Evolutionary conservation across 441 rosid genomes (phyloP).

Genomic region (Croton laevigatus): DNA sequence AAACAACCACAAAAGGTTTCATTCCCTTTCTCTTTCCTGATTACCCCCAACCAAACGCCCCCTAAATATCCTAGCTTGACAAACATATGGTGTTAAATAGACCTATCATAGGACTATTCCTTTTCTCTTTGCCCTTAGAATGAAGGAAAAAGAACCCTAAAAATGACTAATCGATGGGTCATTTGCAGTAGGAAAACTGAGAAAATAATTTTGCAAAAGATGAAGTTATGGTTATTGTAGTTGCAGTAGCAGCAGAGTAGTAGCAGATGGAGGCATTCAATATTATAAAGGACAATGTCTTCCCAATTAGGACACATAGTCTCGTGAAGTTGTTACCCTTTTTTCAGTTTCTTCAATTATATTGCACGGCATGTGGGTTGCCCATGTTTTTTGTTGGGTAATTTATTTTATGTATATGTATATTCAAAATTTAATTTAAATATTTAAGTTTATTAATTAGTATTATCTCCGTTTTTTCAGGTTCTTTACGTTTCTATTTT

Average conservation of each 20-base stretch:
- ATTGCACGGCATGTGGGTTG: neutral
- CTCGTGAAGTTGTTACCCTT: slow-evolving; percentile 20
- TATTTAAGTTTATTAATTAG: too few species aligned
- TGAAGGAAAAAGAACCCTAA: neutral
- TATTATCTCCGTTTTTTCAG: too few species aligned
- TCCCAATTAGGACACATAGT: slow-evolving; percentile 7
- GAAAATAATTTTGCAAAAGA: neutral
- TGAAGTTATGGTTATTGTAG: neutral
- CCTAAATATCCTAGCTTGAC: too few species aligned
- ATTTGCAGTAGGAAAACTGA: neutral
- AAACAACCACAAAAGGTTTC: too few species aligned
- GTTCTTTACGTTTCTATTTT: too few species aligned
- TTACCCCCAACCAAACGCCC: too few species aligned
- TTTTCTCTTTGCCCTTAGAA: neutral
- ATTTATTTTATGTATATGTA: too few species aligned
- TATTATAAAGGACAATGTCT: slow-evolving; percentile 11
- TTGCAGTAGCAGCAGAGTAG: slow-evolving; percentile 9
- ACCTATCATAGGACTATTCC: neutral
- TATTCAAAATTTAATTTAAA: too few species aligned
- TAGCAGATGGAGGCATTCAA: slow-evolving; percentile 30
- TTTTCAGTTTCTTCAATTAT: neutral
- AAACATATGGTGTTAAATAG: too few species aligned
- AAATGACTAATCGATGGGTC: neutral
- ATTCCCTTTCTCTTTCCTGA: too few species aligned
- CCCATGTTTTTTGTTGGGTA: neutral